Evolutionary conservation across 2,329 filamentous ascomycete genomes (phyloP), one percentile per base, ranked within the genome.

Genomic region (Coniochaeta pulveracea): DNA sequence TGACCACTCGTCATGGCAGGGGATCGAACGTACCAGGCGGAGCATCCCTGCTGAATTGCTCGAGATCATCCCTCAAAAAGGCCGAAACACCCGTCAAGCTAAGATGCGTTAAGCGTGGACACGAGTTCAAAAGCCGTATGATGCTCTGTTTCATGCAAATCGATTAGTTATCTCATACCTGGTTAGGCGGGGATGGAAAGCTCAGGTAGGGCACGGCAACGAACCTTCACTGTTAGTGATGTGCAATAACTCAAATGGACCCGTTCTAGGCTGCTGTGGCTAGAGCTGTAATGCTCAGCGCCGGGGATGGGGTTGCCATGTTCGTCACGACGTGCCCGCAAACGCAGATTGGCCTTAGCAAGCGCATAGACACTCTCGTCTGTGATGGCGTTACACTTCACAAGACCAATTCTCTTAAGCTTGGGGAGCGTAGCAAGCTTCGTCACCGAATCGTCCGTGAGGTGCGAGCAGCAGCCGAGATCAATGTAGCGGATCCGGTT

Each of bases 401-500:
- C 91, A 34, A 98, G 61, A 1, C 91, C 91, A 39, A 98, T 94
- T 23, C 91, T 72, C 63, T 94, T 88, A 34, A 98, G 64, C 56
- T 98, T 98, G 3, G 91, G 91, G 5, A 98, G 69, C 10, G 75
- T 75, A 5, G 91, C 88, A 23, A 98, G 66, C 42, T 85, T 80
- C 40, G 72, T 80, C 11, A 98, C 81, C 15, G 88, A 95, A 9
- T 71, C 68, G 47, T 98, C 91, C 0, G 91, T 96, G 39, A 98
- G 64, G 45, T 85, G 79, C 10, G 72, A 74, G 57, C 91, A 98
- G 60, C 91, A 96, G n/a, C 91, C 91, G 26, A 98, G 64, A 52
- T 98, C 91, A 42, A 98, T 98, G 54, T 98, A 98, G 35, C 91
- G 75, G 44, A 98, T 96, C 16, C 91, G 76, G 49, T 89, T 96